A percentile compares a stretch with the other conserved stretches of the same genome.
These are phyloP conservation scores for Coemansia sp. DNA, from an alignment of 192 early-diverging fungal species.

Conservation along the genomic window DNA sequence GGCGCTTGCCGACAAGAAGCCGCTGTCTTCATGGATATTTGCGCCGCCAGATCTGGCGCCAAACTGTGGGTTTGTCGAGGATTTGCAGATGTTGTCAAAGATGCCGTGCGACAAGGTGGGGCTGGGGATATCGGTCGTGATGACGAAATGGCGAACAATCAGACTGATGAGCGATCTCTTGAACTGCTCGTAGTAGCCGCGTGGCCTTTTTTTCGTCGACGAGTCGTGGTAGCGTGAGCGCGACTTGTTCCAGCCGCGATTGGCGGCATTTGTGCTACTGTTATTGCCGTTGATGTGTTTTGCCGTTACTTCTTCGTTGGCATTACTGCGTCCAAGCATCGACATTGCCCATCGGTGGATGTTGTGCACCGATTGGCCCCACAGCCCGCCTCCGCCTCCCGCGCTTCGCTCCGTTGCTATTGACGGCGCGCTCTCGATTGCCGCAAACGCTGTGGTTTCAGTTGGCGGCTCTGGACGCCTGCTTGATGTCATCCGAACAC, in stretches of 20 bases:
- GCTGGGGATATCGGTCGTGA: conserved; percentile 51
- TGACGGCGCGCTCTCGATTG: conserved; percentile 29
- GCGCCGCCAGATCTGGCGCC: neutral
- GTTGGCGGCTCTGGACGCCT: neutral
- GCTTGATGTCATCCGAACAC: neutral
- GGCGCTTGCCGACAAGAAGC: neutral
- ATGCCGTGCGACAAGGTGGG: conserved; percentile 40
- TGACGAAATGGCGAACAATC: conserved; percentile 35
- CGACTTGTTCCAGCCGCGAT: neutral
- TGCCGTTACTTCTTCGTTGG: neutral
- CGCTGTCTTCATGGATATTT: neutral
- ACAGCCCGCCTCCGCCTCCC: conserved; percentile 19
- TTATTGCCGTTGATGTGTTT: neutral
- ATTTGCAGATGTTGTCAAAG: conserved; percentile 28
- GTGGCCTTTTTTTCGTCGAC: neutral
- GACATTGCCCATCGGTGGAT: conserved; percentile 43
- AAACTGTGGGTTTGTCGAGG: neutral
- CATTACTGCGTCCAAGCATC: conserved; percentile 26
- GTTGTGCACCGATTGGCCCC: conserved; percentile 47
- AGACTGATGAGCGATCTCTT: conserved; percentile 32
- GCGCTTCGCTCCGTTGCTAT: neutral
- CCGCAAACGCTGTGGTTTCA: conserved; percentile 4
- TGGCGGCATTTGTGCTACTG: neutral
- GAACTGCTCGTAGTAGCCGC: conserved; percentile 37
- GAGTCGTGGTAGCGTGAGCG: neutral